Evolutionary conservation across 2,329 filamentous ascomycete species (phyloP), one percentile per base, ranked within the genome.

Genomic region (Colletotrichum nymphaeae): DNA sequence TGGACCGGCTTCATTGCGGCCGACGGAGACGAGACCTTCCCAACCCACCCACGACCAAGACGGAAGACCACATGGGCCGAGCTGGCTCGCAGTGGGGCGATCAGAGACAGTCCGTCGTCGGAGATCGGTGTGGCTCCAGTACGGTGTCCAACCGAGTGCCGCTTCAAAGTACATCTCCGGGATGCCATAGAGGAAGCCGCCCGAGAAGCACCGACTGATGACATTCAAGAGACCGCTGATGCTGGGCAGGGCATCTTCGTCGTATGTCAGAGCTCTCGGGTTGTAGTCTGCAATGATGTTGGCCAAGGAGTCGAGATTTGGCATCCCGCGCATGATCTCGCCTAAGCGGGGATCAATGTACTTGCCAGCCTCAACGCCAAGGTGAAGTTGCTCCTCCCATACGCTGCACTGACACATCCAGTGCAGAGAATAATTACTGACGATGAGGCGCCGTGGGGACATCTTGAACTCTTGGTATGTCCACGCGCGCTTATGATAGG

Each of bases 251-350:
- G 32, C 32, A 32, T 83, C 82, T 22, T 80, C 75, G 12, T 82
- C 81, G 9, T 78, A 77, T 0, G 78, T 78, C 1, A 83, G 68
- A 5, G 76, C 66, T 28, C 81, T 76, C 12, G 74, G 63, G 0
- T 81, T 82, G 69, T 81, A 83, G 60, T 76, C 77, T n/a, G 5
- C 3, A 35, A 70, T 26, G 1, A 66, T 9, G 14, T 6, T 52
- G 19, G 9, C 3, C 16, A 70, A 26, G 24, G 28, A 24, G 2
- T 9, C 19, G 9, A 60, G 55, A 5, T 58, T 32, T 5, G 53
- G 19, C 16, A n/a, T 30, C 3, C 56, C 65, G 3, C 46, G 12
- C 37, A 68, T 52, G 4, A 58, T 66, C 22, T 52, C 26, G 37
- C 26, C 24, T 16, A 55, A 16, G 37, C 37, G 37, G 37, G 12